These are phyloP conservation scores for Trametes pubescens DNA, from an alignment of 1,284 basidiomycete species.

Conservation along the genomic window DNA sequence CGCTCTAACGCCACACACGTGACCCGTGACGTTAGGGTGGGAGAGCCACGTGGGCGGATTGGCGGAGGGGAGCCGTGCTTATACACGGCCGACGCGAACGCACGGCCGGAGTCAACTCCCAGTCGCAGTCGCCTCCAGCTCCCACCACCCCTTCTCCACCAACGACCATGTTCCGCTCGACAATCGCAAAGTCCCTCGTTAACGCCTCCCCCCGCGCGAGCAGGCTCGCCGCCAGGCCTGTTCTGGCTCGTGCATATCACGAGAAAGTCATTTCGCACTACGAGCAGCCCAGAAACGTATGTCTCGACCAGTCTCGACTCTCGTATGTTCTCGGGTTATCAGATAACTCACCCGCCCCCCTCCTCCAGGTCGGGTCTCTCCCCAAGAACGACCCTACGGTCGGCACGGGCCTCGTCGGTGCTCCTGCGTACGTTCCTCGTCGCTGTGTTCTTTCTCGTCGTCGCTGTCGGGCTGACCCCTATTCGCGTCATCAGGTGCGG, in stretches of 20 bases:
- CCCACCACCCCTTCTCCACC: constrained; percentile 38
- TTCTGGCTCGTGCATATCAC: constrained; percentile 78
- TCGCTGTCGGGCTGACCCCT: constrained; percentile 29
- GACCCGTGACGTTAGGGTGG: constrained; percentile 3
- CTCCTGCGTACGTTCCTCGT: constrained; percentile 83
- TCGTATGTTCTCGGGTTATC: constrained; percentile 61
- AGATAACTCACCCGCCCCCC: constrained; percentile 54
- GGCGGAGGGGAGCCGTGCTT: constrained; percentile 19
- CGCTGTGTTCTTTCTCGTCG: constrained; percentile 10
- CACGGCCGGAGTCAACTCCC: constrained; percentile 22
- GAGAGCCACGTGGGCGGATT: constrained; percentile 28
- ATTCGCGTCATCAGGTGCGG: constrained; percentile 62
- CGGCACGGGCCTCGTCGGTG: constrained; percentile 97
- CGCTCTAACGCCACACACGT: background rate
- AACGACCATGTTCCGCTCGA: constrained; percentile 72
- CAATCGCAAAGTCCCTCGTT: constrained; percentile 59
- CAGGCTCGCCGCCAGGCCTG: constrained; percentile 52
- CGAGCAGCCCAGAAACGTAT: constrained; percentile 92
- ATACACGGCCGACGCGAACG: constrained; percentile 32
- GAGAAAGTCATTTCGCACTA: constrained; percentile 97
- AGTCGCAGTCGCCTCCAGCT: constrained; percentile 27
- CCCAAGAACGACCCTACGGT: constrained; percentile 92
- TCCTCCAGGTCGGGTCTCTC: constrained; percentile 88
- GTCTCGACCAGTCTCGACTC: constrained; percentile 47
- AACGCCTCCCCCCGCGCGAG: constrained; percentile 52